phyloP scores from a whole-genome alignment of 257 asterid species.

The Verbascum thapsus region DNA sequence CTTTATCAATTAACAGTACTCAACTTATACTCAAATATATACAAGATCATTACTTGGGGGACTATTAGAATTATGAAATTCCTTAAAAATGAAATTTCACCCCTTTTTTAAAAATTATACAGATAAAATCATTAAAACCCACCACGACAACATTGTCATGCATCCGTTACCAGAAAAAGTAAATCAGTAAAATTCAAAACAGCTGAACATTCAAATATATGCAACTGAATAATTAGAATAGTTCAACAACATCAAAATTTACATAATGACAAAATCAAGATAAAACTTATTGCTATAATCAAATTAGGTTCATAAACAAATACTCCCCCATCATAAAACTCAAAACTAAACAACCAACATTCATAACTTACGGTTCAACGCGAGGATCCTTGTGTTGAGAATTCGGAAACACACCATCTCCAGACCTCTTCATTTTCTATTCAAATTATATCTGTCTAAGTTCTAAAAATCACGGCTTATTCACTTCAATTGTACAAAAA shows the following conservation, averaged over 20 bases:
- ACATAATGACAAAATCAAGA: neutral
- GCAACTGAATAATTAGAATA: slow-evolving; percentile 1
- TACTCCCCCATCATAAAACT: slow-evolving; percentile 18
- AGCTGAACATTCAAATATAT: slow-evolving; percentile 3
- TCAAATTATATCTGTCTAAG: slow-evolving; percentile 2
- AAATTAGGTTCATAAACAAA: slow-evolving; percentile 9
- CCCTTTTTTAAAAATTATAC: neutral
- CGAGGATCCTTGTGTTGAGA: slow-evolving; percentile 30
- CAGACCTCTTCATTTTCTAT: slow-evolving; percentile 28
- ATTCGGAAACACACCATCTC: slow-evolving; percentile 27
- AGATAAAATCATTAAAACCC: neutral
- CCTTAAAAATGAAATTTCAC: neutral
- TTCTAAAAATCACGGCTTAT: slow-evolving; percentile 34
- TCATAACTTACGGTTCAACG: slow-evolving; percentile 21
- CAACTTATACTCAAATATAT: too few relatives aligned
- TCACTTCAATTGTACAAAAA: slow-evolving; percentile 35
- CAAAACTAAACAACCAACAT: neutral
- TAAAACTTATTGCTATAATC: neutral
- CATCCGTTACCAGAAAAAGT: too few relatives aligned
- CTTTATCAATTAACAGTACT: too few relatives aligned
- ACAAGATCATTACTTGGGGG: too few relatives aligned
- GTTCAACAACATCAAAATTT: neutral
- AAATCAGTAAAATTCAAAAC: neutral
- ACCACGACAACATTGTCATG: too few relatives aligned
- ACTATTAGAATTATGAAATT: neutral